A percentile compares a stretch with the other conserved stretches of the same genome.
phyloP scores from a whole-genome alignment of 352 stramenopile genomes.

The Phytophthora fragariaefolia region DNA sequence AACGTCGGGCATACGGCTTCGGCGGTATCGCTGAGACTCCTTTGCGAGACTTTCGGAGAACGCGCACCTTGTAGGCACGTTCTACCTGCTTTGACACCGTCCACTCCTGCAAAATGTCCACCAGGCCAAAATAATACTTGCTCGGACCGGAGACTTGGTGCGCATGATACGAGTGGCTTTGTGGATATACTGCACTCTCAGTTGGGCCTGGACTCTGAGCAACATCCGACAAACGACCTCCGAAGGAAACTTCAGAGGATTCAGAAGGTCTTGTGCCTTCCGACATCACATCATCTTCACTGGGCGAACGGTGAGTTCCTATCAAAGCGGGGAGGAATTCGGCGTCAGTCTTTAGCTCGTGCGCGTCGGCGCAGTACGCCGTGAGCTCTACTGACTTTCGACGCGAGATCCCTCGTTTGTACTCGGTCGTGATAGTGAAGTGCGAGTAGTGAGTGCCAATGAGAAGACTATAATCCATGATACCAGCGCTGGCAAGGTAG shows the following conservation, averaged over 20 bases:
- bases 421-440: conserved; percentile 71
- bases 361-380: conserved; percentile 31
- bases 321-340: conserved; percentile 56
- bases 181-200: conserved; percentile 38
- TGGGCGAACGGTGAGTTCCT: conserved; percentile 31
- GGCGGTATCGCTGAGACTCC: conserved; percentile 79
- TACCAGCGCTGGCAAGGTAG: conserved; percentile 81
- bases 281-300: conserved; percentile 28
- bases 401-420: conserved; percentile 36
- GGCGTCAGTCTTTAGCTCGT: conserved; percentile 28
- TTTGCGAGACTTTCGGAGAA: conserved; percentile 75
- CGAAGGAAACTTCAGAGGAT: conserved; percentile 30
- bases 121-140: conserved; percentile 91
- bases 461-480: conserved; percentile 94
- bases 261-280: conserved; percentile 39
- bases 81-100: conserved; percentile 82
- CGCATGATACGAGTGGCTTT: conserved; percentile 66
- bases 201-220: conserved; percentile 1
- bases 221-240: conserved; percentile 22
- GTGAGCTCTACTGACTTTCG: conserved; percentile 42
- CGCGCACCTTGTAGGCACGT: conserved; percentile 83
- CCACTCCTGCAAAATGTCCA: conserved; percentile 92
- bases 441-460: conserved; percentile 88
- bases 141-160: conserved; percentile 86
- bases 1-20: conserved; percentile 74